These are phyloP conservation scores for Ophiostoma himal-ulmi DNA, from an alignment of 2,329 filamentous ascomycete species.

Conservation along the genomic window DNA sequence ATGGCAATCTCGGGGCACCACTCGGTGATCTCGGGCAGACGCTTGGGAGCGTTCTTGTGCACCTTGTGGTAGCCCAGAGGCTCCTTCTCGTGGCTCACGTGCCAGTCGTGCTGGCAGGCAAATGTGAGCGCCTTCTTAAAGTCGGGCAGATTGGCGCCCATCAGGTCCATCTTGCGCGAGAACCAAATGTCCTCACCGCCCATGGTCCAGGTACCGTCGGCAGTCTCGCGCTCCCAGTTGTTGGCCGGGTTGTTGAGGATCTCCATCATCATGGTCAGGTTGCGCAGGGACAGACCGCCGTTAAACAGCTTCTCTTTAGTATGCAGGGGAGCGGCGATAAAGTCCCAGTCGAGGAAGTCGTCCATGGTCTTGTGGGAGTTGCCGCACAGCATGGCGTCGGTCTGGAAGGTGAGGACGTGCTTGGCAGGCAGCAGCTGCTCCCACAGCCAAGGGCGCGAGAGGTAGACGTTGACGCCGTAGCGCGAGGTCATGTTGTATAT, in stretches of 20 bases:
- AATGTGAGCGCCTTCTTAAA: slow-evolving; percentile 25
- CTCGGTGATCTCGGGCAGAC: slow-evolving; percentile 24
- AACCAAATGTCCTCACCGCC: slow-evolving; percentile 31
- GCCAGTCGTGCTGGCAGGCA: slow-evolving; percentile 28
- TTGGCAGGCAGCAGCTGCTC: slow-evolving; percentile 33
- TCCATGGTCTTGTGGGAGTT: slow-evolving; percentile 31
- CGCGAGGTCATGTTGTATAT: slow-evolving; percentile 33
- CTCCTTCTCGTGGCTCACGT: slow-evolving; percentile 25
- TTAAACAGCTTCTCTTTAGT: slow-evolving; percentile 31
- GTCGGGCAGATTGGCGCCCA: slow-evolving; percentile 26
- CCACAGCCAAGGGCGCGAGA: slow-evolving; percentile 36
- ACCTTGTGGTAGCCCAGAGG: slow-evolving; percentile 30
- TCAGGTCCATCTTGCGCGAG: slow-evolving; percentile 26
- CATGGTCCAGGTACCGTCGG: slow-evolving; percentile 24
- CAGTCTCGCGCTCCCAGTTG: slow-evolving; percentile 36
- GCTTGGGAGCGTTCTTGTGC: slow-evolving; percentile 24
- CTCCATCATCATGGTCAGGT: slow-evolving; percentile 36
- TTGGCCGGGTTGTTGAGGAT: slow-evolving; percentile 39
- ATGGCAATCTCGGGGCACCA: slow-evolving; percentile 30
- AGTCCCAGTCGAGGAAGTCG: slow-evolving; percentile 36
- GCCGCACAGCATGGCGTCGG: slow-evolving; percentile 37
- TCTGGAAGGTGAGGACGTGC: slow-evolving; percentile 37
- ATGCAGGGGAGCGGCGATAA: slow-evolving; percentile 34
- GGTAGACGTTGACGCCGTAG: slow-evolving; percentile 35
- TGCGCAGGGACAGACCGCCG: slow-evolving; percentile 37